Evolutionary conservation across 129 eudicot species (phyloP), one percentile per base, ranked within the genome.

Genomic region (Flaveria trinervia): DNA sequence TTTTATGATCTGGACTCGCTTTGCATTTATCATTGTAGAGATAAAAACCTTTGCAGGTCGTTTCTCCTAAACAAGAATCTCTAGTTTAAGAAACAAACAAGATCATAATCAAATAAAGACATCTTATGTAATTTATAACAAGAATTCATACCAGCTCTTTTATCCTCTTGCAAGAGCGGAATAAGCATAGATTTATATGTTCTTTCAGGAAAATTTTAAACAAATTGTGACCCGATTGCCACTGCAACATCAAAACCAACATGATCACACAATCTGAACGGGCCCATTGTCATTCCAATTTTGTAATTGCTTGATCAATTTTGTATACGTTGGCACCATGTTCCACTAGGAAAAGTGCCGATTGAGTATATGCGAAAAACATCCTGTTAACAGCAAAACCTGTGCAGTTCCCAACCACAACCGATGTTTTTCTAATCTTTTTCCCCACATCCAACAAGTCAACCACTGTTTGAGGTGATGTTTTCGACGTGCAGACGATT

Each of bases 251-350:
- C 95, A 81, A 92, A 95, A 23, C 97, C 97, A 26, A 92, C 99
- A 73, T 88, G 97, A 66, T 95, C 97, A 59, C 89, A 85, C 79
- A 95, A 77, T 75, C 99, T 88, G 76, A 95, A 95, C 15, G 97
- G 99, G 12, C 99, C 97, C 97, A 95, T 95, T 20, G 96, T 95
- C 99, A 95, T 95, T 84, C 99, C 99, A 64, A 95, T 62, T 95
- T 92, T 64, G 95, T 86, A 44, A 89, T 86, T n/a, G 86, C 96
- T 81, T 70, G 80, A 69, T 95, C 99, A 60, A 95, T 89, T 74
- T 78, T 83, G 73, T 95, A 95, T 20, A 89, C 59, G 77, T 95
- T 92, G 23, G 96, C 77, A 12, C 99, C 99, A 71, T 79, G 97
- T 71, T 95, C 99, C 30, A 89, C 99, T 72, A 92, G 99, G 71